These are phyloP conservation scores for Trametes gibbosa DNA, from an alignment of 768 basidiomycete species.

Conservation along the genomic window DNA sequence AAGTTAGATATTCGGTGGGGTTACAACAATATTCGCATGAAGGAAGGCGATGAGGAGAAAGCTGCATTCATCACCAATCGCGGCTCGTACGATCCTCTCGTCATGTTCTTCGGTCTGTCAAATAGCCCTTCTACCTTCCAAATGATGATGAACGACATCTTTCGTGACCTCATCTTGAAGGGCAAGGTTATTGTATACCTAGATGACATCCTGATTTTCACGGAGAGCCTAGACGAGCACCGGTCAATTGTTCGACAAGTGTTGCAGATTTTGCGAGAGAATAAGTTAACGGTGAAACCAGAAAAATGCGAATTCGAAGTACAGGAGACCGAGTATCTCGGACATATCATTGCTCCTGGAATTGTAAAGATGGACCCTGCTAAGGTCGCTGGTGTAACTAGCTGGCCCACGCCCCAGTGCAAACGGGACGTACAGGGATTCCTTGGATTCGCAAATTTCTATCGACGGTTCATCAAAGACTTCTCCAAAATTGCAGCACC, in stretches of 20 bases:
- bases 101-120: slow-evolving; percentile 36
- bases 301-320: slow-evolving; percentile 37
- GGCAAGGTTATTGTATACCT: slow-evolving; percentile 38
- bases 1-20: slow-evolving; percentile 22
- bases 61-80: slow-evolving; percentile 35
- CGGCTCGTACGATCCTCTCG: slow-evolving; percentile 37
- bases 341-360: slow-evolving; percentile 26
- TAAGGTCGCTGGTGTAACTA: slow-evolving; percentile 28
- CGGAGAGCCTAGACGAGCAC: slow-evolving; percentile 27
- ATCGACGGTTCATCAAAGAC: slow-evolving; percentile 25
- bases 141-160: slow-evolving; percentile 29
- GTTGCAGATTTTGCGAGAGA: slow-evolving; percentile 23
- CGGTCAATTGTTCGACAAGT: slow-evolving; percentile 17
- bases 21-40: slow-evolving; percentile 35
- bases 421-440: slow-evolving; percentile 23
- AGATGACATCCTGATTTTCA: slow-evolving; percentile 43
- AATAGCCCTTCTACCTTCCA: slow-evolving; percentile 38
- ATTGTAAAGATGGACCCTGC: slow-evolving; percentile 29
- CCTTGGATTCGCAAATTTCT: slow-evolving; percentile 31
- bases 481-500: slow-evolving; percentile 26
- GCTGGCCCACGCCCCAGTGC: slow-evolving; percentile 25
- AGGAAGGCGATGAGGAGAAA: slow-evolving; percentile 40
- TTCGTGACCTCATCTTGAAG: slow-evolving; percentile 28
- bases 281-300: slow-evolving; percentile 33
- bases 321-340: slow-evolving; percentile 30